phyloP scores from a whole-genome alignment of 1,284 basidiomycete species.

The Waitea zeae region DNA sequence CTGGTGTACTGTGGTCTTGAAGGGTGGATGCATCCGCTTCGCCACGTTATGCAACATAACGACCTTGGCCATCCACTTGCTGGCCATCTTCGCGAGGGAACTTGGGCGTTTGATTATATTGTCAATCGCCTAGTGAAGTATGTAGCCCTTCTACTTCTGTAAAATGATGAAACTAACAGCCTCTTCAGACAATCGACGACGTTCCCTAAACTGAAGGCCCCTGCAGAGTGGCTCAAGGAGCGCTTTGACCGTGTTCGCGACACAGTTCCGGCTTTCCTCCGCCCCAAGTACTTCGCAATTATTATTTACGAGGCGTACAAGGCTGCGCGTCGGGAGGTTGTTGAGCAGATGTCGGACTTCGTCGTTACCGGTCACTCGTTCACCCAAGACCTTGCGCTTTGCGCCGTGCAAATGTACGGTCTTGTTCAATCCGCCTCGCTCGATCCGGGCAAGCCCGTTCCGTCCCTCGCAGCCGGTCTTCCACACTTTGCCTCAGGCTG shows the following conservation, averaged over 20 bases:
- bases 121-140: conserved; percentile 55
- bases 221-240: conserved; percentile 71
- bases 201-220: conserved; percentile 51
- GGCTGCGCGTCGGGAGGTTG: conserved; percentile 59
- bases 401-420: conserved; percentile 85
- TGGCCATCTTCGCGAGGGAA: conserved; percentile 68
- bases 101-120: conserved; percentile 84
- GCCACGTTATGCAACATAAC: conserved; percentile 71
- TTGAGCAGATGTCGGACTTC: conserved; percentile 81
- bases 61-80: conserved; percentile 87
- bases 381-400: conserved; percentile 76
- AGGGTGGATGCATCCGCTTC: conserved; percentile 86
- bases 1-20: conserved; percentile 85
- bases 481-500: conserved; percentile 85
- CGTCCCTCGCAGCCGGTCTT: conserved; percentile 84
- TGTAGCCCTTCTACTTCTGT: conserved; percentile 13
- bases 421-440: conserved; percentile 78
- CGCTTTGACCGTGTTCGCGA: conserved; percentile 67
- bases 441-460: conserved; percentile 46
- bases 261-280: conserved; percentile 66
- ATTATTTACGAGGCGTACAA: conserved; percentile 84
- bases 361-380: conserved; percentile 73
- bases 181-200: conserved; percentile 39
- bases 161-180: conserved; percentile 4
- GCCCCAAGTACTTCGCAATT: conserved; percentile 88